These are phyloP conservation scores for Ogataea pignaliae DNA, from an alignment of 805 yeast genomes.

Conservation along the genomic window DNA sequence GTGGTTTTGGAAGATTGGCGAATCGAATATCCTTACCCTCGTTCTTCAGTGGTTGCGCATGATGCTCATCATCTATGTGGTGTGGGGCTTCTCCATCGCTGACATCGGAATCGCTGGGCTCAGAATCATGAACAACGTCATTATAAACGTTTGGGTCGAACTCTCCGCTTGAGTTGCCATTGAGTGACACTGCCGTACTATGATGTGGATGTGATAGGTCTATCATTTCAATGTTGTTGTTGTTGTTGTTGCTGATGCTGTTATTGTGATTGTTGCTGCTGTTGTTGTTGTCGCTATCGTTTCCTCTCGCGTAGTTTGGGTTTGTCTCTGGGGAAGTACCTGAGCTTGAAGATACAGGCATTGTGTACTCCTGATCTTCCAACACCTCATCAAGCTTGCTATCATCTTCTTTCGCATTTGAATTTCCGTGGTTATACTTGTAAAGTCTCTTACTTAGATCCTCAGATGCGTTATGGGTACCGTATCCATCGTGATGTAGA, in stretches of 20 bases:
- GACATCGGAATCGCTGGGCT: slow-evolving; percentile 37
- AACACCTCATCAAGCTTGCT: slow-evolving; percentile 13
- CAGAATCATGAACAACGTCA: slow-evolving; percentile 32
- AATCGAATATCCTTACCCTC: slow-evolving; percentile 43
- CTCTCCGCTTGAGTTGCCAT: slow-evolving; percentile 1
- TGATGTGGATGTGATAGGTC: slow-evolving; percentile 1
- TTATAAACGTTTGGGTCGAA: slow-evolving; percentile 7
- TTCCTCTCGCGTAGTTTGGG: slow-evolving; percentile 1
- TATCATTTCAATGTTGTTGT: slow-evolving; percentile 10
- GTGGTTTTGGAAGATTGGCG: slow-evolving; percentile 56
- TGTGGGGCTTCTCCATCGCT: slow-evolving; percentile 6
- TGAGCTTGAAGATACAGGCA: slow-evolving; percentile 17
- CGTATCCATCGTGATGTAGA: slow-evolving; percentile 11
- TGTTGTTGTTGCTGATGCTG: slow-evolving; percentile 5
- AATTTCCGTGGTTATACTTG: slow-evolving; percentile 9
- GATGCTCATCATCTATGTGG: not conserved
- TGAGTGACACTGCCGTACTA: not conserved
- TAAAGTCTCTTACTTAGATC: slow-evolving; percentile 22
- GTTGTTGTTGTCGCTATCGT: slow-evolving; percentile 3
- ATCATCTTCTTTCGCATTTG: slow-evolving; percentile 6
- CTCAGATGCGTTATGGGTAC: slow-evolving; percentile 30
- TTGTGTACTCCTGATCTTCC: slow-evolving; percentile 11
- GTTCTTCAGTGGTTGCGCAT: not conserved
- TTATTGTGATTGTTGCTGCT: slow-evolving; percentile 5
- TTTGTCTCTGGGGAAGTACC: slow-evolving; percentile 14